phyloP scores from a whole-genome alignment of 176 grass and related monocot species.

The Carex scoparia region DNA sequence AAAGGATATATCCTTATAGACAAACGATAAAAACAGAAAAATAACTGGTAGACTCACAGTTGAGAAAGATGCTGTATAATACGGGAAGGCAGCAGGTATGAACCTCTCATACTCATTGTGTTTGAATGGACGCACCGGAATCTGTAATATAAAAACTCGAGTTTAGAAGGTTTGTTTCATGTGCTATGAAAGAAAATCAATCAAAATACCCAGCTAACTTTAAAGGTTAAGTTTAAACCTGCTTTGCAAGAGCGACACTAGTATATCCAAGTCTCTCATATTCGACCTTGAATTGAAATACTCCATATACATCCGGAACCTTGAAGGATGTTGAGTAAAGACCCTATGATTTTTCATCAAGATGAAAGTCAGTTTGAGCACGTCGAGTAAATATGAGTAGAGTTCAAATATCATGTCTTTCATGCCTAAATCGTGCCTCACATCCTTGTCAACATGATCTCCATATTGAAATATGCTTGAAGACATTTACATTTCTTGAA shows the following conservation, averaged over 20 bases:
- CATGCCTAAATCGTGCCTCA: too few species aligned
- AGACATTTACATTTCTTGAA: too few species aligned
- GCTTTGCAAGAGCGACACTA: constrained; percentile 81
- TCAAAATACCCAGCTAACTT: background rate
- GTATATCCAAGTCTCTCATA: constrained; percentile 93
- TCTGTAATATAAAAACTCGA: constrained; percentile 52
- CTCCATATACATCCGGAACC: constrained; percentile 99
- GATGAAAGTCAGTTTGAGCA: background rate
- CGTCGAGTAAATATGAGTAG: background rate
- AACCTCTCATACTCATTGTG: constrained; percentile 98
- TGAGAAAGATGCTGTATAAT: constrained; percentile 91
- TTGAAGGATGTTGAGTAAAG: constrained; percentile 84
- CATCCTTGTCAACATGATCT: too few species aligned
- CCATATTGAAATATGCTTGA: too few species aligned
- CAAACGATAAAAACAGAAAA: background rate
- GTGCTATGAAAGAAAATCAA: background rate
- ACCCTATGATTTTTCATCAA: constrained; percentile 37
- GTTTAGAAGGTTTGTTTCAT: background rate
- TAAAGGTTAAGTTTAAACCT: constrained; percentile 33
- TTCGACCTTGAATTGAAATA: constrained; percentile 98
- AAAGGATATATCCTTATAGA: background rate
- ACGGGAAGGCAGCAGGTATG: constrained; percentile 86
- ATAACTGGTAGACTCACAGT: constrained; percentile 50
- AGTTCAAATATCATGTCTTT: too few species aligned
- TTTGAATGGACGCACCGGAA: constrained; percentile 79